Conservation (phyloP, 202 grass and related monocot genomes). For the Schoenoplectus triqueter region DNA sequence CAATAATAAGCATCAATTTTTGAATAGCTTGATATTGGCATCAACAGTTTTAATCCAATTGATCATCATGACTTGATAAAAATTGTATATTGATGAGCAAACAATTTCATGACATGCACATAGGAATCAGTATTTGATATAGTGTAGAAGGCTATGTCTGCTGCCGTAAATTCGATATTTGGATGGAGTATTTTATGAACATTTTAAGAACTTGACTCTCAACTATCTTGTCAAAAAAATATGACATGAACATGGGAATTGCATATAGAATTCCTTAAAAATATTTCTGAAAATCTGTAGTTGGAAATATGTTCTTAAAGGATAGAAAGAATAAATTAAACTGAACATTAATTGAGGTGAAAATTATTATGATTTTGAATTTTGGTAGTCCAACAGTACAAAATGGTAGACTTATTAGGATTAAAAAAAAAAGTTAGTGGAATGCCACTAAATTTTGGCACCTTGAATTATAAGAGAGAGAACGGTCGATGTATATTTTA, state of each 20-base stretch:
- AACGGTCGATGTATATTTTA: background rate
- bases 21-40: too few species aligned
- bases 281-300: background rate
- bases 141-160: too few species aligned
- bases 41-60: background rate
- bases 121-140: too few species aligned
- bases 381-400: background rate
- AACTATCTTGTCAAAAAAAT: too few species aligned
- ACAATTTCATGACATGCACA: too few species aligned
- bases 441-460: slow-evolving; percentile 5
- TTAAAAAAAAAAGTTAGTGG: slow-evolving; percentile 7
- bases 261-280: background rate
- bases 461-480: slow-evolving; percentile 7
- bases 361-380: background rate
- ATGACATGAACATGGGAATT: background rate
- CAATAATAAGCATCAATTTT: background rate
- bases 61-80: background rate
- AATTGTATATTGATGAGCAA: background rate
- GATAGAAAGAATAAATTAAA: background rate
- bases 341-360: background rate
- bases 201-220: background rate
- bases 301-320: background rate
- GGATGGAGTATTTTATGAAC: background rate
- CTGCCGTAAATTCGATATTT: too few species aligned
- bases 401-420: background rate